These are phyloP conservation scores for Exophiala dermatitidis DNA, from an alignment of 2,329 filamentous ascomycete species.

Conservation along the genomic window DNA sequence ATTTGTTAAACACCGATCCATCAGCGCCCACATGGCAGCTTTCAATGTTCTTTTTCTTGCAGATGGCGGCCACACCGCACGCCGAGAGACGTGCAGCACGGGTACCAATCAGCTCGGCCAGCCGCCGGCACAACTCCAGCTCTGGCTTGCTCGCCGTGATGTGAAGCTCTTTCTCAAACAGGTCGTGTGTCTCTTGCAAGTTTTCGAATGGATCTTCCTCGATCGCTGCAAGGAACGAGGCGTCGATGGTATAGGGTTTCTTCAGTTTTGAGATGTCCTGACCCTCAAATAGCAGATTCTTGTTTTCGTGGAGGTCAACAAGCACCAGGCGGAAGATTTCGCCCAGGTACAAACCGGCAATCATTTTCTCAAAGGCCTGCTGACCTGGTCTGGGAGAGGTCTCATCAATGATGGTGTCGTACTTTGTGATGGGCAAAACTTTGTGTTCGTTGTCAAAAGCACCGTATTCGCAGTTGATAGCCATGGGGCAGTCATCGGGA, in stretches of 20 bases:
- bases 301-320: slow-evolving; percentile 75
- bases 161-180: slow-evolving; percentile 69
- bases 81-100: slow-evolving; percentile 87
- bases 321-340: slow-evolving; percentile 88
- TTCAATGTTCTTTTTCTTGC: slow-evolving; percentile 87
- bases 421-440: slow-evolving; percentile 76
- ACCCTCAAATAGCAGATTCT: slow-evolving; percentile 69
- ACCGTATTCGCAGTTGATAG: slow-evolving; percentile 97
- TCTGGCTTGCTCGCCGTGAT: slow-evolving; percentile 67
- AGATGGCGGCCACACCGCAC: slow-evolving; percentile 92
- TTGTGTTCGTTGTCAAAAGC: slow-evolving; percentile 92
- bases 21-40: slow-evolving; percentile 92
- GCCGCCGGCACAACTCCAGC: slow-evolving; percentile 78
- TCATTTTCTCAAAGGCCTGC: slow-evolving; percentile 97
- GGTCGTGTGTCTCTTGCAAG: slow-evolving; percentile 75
- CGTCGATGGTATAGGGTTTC: slow-evolving; percentile 82
- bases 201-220: slow-evolving; percentile 97
- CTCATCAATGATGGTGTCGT: slow-evolving; percentile 81
- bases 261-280: slow-evolving; percentile 75
- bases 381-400: slow-evolving; percentile 88
- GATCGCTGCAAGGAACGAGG: slow-evolving; percentile 86
- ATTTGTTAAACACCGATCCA: slow-evolving; percentile 98
- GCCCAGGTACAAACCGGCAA: slow-evolving; percentile 86
- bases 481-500: slow-evolving; percentile 74
- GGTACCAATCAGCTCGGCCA: slow-evolving; percentile 90